Base-by-base conservation (phyloP, 345 rosid genomes). In the Aegle marmelos region DNA sequence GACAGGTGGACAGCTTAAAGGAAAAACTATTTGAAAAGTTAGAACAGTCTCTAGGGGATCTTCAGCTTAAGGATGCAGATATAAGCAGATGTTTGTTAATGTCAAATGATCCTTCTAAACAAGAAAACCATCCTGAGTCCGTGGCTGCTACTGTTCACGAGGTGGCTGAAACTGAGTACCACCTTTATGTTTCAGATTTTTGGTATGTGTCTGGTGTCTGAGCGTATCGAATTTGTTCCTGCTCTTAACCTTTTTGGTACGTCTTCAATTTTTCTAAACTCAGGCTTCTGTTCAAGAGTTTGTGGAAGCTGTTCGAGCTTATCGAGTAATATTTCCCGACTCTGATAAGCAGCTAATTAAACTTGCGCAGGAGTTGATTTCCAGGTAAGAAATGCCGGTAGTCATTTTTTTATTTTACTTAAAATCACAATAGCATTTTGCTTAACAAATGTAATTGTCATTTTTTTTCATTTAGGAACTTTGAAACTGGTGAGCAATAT, bases 261-360 rank as follows among this genome's bases (percentile, higher is more conserved):
- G 60, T 84, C 25, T 75, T 67, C 31, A 53, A 72, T 57, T 59
- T 16, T 72, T 84, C n/a, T 79, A 30, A 73, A 63, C 45, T 82
- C 75, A 97, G 99, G 91, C 85, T 81, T 91, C 92, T 77, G 89
- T 91, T 73, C 89, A 82, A 82, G 98, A 86, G 86, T 97, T 94
- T 85, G 90, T 88, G 28, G 97, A 97, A 88, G 98, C 98, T 78
- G 86, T 94, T 73, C 90, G 86, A 83, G 98, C 98, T 82, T 94
- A 90, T 86, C 93, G 83, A 79, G 92, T 90, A 78, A 97, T 97
- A 84, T 97, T 97, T 91, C 98, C 98, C 1, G 97, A 97, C 80
- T 94, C 97, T 21, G 97, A 90, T 81, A 86, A 84, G 80, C 93
- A 91, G 78, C 90, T 94, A 74, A 89, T 89, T 82, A 90, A 83